These are phyloP conservation scores for Sporobolomyces phaffii DNA, from an alignment of 768 basidiomycete species.

Conservation along the genomic window DNA sequence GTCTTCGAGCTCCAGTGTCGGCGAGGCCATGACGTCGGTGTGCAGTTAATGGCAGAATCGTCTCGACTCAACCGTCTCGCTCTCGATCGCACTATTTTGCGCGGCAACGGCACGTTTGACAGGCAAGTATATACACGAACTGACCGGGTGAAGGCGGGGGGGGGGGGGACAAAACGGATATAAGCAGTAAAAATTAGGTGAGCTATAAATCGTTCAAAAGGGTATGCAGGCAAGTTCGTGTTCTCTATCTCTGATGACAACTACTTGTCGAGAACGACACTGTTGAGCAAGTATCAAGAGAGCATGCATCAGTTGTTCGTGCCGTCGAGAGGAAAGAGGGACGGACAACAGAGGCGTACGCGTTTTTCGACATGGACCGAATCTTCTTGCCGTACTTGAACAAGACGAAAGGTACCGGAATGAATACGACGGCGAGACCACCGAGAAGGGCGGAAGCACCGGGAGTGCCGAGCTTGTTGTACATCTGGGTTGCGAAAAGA, in stretches of 20 bases:
- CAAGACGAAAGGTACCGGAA: slow-evolving; percentile 34
- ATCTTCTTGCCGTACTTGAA: slow-evolving; percentile 38
- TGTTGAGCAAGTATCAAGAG: too few relatives aligned
- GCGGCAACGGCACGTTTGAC: too few relatives aligned
- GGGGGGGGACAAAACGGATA: too few relatives aligned
- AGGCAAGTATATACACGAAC: too few relatives aligned
- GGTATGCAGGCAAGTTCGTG: too few relatives aligned
- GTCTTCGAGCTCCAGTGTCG: slow-evolving; percentile 15
- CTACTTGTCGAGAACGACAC: slow-evolving; percentile 19
- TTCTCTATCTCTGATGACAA: too few relatives aligned
- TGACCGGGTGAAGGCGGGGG: too few relatives aligned
- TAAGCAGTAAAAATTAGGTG: too few relatives aligned
- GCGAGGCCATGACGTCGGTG: background rate
- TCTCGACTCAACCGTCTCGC: too few relatives aligned
- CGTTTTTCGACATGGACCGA: slow-evolving; percentile 40
- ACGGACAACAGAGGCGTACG: slow-evolving; percentile 16
- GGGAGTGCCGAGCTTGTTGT: slow-evolving; percentile 24
- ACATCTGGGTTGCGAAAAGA: slow-evolving; percentile 40
- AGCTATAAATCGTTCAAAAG: background rate
- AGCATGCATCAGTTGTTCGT: background rate
- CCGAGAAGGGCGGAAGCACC: slow-evolving; percentile 38
- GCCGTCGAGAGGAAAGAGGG: background rate
- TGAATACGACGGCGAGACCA: slow-evolving; percentile 30
- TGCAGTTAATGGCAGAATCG: too few relatives aligned
- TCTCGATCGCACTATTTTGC: too few relatives aligned